Evolutionary conservation across 2,329 filamentous ascomycete species (phyloP).

Genomic region (Phialophora macrospora): DNA sequence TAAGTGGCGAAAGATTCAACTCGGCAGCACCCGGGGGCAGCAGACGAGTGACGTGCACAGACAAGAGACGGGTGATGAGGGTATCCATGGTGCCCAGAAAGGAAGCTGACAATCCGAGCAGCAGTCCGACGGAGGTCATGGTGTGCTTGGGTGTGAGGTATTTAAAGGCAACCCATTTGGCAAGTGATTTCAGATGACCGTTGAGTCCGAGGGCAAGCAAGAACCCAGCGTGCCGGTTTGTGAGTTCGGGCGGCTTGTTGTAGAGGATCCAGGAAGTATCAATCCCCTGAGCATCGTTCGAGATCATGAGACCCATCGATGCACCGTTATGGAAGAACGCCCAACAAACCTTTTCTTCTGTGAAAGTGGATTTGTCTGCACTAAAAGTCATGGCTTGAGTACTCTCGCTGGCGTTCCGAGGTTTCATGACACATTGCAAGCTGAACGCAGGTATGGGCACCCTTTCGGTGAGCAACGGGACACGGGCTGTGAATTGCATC

Average conservation of each 20-base stretch:
- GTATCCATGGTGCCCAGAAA: constrained; percentile 98
- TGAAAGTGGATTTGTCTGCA: constrained; percentile 85
- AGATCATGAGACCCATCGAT: constrained; percentile 89
- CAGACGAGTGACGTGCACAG: constrained; percentile 95
- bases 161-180: constrained; percentile 98
- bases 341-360: constrained; percentile 97
- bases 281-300: constrained; percentile 85
- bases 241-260: constrained; percentile 92
- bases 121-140: constrained; percentile 96
- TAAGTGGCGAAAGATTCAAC: constrained; percentile 87
- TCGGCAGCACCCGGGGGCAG: constrained; percentile 90
- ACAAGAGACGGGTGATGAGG: constrained; percentile 87
- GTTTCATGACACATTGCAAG: constrained; percentile 87
- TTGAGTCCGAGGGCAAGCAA: constrained; percentile 88
- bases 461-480: constrained; percentile 89
- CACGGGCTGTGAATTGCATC: constrained; percentile 83
- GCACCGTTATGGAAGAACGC: constrained; percentile 98
- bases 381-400: constrained; percentile 61
- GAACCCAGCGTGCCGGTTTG: constrained; percentile 94
- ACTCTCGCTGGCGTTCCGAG: constrained; percentile 73
- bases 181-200: constrained; percentile 89
- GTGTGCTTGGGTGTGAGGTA: constrained; percentile 99
- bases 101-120: constrained; percentile 88
- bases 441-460: constrained; percentile 90
- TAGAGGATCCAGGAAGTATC: constrained; percentile 99